A percentile compares a stretch with the other conserved stretches of the same genome.
phyloP scores from a whole-genome alignment of 2,329 filamentous ascomycete species.

The Cytospora paraplurivora region DNA sequence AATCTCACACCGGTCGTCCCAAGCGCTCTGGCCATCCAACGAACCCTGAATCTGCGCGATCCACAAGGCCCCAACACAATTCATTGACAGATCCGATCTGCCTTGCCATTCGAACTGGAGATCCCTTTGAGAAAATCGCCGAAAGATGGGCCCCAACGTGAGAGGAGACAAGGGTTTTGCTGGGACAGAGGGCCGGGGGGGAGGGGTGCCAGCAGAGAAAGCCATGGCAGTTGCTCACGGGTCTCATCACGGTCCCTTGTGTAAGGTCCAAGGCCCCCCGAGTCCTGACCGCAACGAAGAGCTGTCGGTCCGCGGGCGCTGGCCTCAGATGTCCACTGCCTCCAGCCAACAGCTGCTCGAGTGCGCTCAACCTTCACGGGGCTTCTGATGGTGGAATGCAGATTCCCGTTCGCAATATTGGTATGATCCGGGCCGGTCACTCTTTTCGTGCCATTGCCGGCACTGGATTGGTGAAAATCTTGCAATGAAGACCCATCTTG shows the following conservation, averaged over 20 bases:
- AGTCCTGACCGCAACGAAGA: background rate
- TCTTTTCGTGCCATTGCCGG: background rate
- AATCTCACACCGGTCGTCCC: conserved; percentile 25
- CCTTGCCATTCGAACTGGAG: conserved; percentile 22
- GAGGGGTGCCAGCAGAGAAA: background rate
- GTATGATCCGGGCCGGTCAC: background rate
- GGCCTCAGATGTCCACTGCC: background rate
- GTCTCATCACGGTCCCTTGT: background rate
- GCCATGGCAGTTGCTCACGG: background rate
- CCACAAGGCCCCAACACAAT: conserved; percentile 12
- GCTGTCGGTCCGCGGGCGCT: background rate
- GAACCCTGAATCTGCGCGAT: conserved; percentile 4
- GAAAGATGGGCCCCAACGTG: conserved; percentile 11
- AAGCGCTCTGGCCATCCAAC: conserved; percentile 21
- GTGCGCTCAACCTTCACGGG: background rate
- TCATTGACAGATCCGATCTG: conserved; percentile 23
- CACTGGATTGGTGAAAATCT: conserved; percentile 4
- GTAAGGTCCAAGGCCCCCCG: background rate
- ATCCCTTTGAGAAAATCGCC: background rate
- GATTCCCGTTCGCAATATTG: background rate
- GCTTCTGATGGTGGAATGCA: background rate
- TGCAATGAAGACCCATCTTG: conserved; percentile 1
- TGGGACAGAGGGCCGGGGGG: conserved; percentile 11
- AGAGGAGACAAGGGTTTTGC: conserved; percentile 1
- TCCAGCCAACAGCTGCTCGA: background rate